Conservation (phyloP, 129 eudicot genomes). For the Flaveria brownii region DNA sequence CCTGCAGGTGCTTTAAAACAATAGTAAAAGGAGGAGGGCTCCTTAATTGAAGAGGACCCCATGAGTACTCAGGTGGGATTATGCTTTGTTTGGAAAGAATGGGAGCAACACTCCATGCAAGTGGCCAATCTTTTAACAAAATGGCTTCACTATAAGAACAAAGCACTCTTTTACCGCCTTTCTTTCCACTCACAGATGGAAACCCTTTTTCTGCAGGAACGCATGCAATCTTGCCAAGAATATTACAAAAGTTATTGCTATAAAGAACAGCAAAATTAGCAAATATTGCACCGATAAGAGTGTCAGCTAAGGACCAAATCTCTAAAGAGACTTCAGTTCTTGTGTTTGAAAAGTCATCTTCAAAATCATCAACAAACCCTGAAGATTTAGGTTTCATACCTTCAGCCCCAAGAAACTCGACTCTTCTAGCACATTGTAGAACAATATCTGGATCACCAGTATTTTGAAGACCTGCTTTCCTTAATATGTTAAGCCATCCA, state of each 20-base stretch:
- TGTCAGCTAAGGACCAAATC: conserved; percentile 85
- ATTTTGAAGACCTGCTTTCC: conserved; percentile 77
- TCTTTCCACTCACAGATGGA: conserved; percentile 78
- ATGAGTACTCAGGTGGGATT: conserved; percentile 93
- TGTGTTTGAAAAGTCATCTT: conserved; percentile 47
- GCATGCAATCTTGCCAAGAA: conserved; percentile 86
- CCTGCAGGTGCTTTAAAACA: conserved; percentile 84
- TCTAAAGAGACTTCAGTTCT: conserved; percentile 71
- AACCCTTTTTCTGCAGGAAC: conserved; percentile 91
- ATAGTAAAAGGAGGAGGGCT: conserved; percentile 81
- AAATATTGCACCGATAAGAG: conserved; percentile 68
- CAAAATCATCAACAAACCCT: conserved; percentile 60
- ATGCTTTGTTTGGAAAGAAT: conserved; percentile 71
- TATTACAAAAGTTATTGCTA: conserved; percentile 79
- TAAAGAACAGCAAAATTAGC: conserved; percentile 95
- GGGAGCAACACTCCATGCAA: conserved; percentile 95
- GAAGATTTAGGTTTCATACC: conserved; percentile 51
- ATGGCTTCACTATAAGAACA: conserved; percentile 86
- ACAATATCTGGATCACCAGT: conserved; percentile 78
- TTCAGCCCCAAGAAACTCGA: conserved; percentile 82
- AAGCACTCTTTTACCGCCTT: conserved; percentile 82
- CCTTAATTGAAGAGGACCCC: conserved; percentile 82
- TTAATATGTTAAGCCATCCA: conserved; percentile 81
- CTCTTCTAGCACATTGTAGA: conserved; percentile 91
- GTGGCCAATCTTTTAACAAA: conserved; percentile 90